Base-by-base conservation (phyloP, 2,329 filamentous ascomycete genomes). In the Fusarium globosum region DNA sequence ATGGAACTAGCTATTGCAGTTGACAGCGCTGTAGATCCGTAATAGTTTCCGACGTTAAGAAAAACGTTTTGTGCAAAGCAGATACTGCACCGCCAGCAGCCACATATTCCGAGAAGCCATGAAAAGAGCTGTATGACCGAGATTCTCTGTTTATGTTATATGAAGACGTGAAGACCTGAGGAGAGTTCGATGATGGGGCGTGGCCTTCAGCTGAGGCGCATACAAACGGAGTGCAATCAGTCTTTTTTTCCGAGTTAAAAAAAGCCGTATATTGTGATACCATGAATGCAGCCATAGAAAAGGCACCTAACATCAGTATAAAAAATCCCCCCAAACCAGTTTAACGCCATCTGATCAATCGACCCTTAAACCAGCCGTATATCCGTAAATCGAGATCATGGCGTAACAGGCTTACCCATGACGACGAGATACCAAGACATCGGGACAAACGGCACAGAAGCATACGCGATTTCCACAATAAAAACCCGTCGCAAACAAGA, bases 351-450 rank as follows among this genome's bases (percentile, higher is more conserved):
- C 42, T 23, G 42, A 43, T 12, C 4, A 43, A 43, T 18, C 42
- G n/a, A 18, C n/a, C 15, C 4, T 43, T 43, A 23, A 23, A 43
- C n/a, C n/a, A 43, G 28, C 45, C 30, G 58, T 56, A 46, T 39
- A 51, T 21, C 63, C 64, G 42, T 43, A 6, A 21, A 39, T 42
- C 59, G 62, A 61, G 48, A 64, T 64, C 66, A 35, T 42, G 43
- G 43, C 66, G 49, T 64, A 69, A 33, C 49, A 52, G 18, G 38
- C 41, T 55, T 18, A 41, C 57, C 33, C 49, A 69, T 69, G 65
- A 69, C 66, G 65, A 69, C 43, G 58, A 69, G 65, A 69, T 57
- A 21, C 35, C 42, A n/a, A 39, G 39, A 63, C 45, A 36, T 69
- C 59, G 67, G 67, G 16, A 60, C 12, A 36, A 53, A 49, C 66